Evolutionary conservation across 306 rosid genomes (phyloP), one percentile per base, ranked within the genome.

Genomic region (Cajanus cajan): DNA sequence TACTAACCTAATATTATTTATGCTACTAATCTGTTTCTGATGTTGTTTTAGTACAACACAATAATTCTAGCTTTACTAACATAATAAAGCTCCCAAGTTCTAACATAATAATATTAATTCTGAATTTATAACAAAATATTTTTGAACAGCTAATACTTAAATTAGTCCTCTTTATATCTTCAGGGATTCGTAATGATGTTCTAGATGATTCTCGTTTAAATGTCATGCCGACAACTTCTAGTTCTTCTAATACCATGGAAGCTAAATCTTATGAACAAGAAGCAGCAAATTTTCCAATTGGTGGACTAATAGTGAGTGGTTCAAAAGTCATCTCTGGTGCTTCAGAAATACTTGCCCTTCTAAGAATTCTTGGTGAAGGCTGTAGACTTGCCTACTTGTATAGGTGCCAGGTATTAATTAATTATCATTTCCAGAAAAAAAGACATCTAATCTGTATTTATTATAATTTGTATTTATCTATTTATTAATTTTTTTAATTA

Each of bases 311-410:
- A 61, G 68, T 87, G 83, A 88, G 88, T 77, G 80, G 84, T 71
- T 88, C 96, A 63, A 84, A 83, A 90, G 83, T 88, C 71, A 57
- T 82, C 39, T 78, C 83, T 43, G 96, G 98, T 37, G 80, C 90
- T 62, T 85, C 93, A 64, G 98, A 93, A 87, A 82, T 91, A 82
- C 81, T 96, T 85, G 66, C 89, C 79, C 96, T 96, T 83, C 72
- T 96, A 82, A 90, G 93, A 91, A 83, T 81, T 68, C 86, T 96
- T 40, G 99, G 99, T 63, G 98, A 96, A 68, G 98, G 94, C 73
- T 93, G 82, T 82, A 89, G 99, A 76, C 98, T 93, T 85, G 87
- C 98, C 59, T 91, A 96, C 89, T 41, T 90, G 78, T 91, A 90
- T 83, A 87, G 85, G 77, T 96, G 97, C 85, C 96, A 96, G 99